Conservation (phyloP, 306 rosid genomes). For the Casuarina cunninghamiana region DNA sequence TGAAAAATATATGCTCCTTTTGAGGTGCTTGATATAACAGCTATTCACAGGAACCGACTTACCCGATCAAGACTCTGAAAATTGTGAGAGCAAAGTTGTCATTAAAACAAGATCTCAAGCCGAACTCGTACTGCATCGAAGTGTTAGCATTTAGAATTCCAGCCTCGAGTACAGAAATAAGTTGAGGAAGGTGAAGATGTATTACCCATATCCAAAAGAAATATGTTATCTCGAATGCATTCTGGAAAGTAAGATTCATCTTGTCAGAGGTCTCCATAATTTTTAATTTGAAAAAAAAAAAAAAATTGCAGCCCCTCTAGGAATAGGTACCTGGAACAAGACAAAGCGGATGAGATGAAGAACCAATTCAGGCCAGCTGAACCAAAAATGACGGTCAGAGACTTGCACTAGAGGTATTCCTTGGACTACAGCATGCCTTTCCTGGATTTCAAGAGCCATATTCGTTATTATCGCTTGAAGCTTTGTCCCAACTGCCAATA, state of each 20-base stretch:
- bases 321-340: conserved; percentile 72
- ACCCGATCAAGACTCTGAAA: conserved; percentile 78
- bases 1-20: not conserved
- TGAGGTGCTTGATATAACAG: conserved; percentile 1
- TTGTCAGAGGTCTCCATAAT: conserved; percentile 17
- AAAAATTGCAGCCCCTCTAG: not conserved
- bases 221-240: conserved; percentile 92
- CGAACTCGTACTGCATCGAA: conserved; percentile 89
- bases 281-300: not conserved
- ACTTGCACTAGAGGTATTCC: conserved; percentile 98
- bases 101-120: conserved; percentile 81
- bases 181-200: conserved; percentile 10
- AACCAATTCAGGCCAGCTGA: conserved; percentile 70
- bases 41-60: conserved; percentile 11
- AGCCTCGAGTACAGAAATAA: conserved; percentile 7
- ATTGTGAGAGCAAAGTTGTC: conserved; percentile 51
- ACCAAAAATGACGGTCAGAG: conserved; percentile 88
- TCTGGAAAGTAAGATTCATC: conserved; percentile 51
- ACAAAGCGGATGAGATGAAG: conserved; percentile 86
- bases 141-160: conserved; percentile 25
- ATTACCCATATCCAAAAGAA: conserved; percentile 93
- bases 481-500: conserved; percentile 88
- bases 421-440: conserved; percentile 91
- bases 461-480: conserved; percentile 83
- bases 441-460: conserved; percentile 90